phyloP scores from a whole-genome alignment of 257 asterid species.

The Solanum stenotomum region DNA sequence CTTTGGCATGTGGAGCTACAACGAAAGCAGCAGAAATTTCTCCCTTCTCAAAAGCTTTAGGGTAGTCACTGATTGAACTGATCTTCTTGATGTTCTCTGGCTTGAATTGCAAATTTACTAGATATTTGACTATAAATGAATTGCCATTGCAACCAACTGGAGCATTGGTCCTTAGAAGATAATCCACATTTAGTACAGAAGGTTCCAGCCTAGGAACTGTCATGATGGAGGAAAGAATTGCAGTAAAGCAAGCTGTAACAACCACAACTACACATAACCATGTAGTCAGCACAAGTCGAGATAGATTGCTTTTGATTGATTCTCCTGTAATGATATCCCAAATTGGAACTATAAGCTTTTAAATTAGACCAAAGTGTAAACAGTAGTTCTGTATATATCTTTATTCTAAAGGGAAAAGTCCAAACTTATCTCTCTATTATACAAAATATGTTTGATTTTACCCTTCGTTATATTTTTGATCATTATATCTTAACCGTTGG shows the following conservation, averaged over 20 bases:
- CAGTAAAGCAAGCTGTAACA: constrained; percentile 45
- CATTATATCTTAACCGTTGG: neutral
- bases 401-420: neutral
- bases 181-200: constrained; percentile 22
- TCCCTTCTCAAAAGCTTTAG: constrained; percentile 28
- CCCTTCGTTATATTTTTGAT: neutral
- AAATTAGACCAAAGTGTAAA: neutral
- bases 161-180: constrained; percentile 30
- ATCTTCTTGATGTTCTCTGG: constrained; percentile 20
- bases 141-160: constrained; percentile 43
- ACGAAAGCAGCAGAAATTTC: constrained; percentile 57
- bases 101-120: constrained; percentile 25
- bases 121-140: constrained; percentile 32
- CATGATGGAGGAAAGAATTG: constrained; percentile 45
- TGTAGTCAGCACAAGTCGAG: constrained; percentile 37
- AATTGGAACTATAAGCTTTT: too few relatives aligned
- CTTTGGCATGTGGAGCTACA: constrained; percentile 45
- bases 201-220: constrained; percentile 48
- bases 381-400: neutral
- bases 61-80: constrained; percentile 26
- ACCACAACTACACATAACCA: constrained; percentile 44
- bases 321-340: constrained; percentile 29
- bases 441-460: neutral
- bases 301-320: constrained; percentile 23
- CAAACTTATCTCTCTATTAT: neutral